Base-by-base conservation (phyloP, 176 grass and related monocot genomes). In the Zizania latifolia region DNA sequence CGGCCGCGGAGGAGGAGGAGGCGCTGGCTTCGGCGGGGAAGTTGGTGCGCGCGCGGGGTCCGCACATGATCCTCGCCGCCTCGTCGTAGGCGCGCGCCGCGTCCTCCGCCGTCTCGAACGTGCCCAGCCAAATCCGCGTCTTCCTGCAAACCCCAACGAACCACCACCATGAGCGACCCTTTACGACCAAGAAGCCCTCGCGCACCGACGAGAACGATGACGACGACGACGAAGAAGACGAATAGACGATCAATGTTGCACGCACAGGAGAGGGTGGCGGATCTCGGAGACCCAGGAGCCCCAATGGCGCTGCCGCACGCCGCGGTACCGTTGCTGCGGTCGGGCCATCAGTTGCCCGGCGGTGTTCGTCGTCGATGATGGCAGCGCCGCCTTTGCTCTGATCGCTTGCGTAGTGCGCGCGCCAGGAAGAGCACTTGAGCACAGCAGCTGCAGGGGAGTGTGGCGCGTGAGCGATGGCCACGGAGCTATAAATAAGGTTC, bases 231-330 rank as follows among this genome's bases (percentile, higher is more conserved):
- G 31, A 14, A 0, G 27, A 9, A 1, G 67, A 39, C 0, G 60
- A n/a, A n/a, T n/a, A n/a, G n/a, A n/a, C n/a, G n/a, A n/a, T n/a
- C n/a, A n/a, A 4, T 34, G 43, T 53, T 4, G 19, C 37, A 80
- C 84, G 83, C 76, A 97, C 93, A 97, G 73, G 77, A 97, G 93
- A 15, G 93, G 93, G 53, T 97, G 93, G 44, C 93, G 88, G 32
- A 97, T 97, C 80, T 97, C 94, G 3, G 90, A 93, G 73, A 93
- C 94, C 94, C 94, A 97, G 76, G 94, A 97, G 54, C 94, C 94
- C 94, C 94, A 97, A 58, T 97, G 90, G 46, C 94, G 94, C 69
- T 97, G 94, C 72, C 94, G 85, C 48, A 94, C 92, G 23, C 92
- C 92, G 30, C 92, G 92, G 75, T 78, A 94, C 40, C 92, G 78